Evolutionary conservation across 2,329 filamentous ascomycete species (phyloP).

Genomic region (Blastomyces gilchristii): DNA sequence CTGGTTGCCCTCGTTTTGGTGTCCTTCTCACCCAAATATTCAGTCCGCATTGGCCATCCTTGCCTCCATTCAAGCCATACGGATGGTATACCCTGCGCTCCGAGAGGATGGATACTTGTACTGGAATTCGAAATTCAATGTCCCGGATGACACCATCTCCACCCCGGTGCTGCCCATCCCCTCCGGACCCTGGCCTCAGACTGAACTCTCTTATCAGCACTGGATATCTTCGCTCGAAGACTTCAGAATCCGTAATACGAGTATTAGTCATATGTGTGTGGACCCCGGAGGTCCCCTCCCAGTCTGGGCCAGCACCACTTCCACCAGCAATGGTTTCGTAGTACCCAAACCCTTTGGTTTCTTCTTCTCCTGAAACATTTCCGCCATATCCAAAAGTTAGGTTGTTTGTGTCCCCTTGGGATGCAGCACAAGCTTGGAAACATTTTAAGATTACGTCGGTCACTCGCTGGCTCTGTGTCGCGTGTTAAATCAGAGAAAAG

Average conservation of each 20-base stretch:
- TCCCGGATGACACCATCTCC: constrained; percentile 69
- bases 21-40: constrained; percentile 77
- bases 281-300: constrained; percentile 66
- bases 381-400: constrained; percentile 68
- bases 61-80: constrained; percentile 71
- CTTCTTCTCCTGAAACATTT: constrained; percentile 45
- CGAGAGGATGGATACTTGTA: constrained; percentile 66
- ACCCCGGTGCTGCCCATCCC: constrained; percentile 55
- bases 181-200: constrained; percentile 53
- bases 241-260: constrained; percentile 68
- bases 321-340: constrained; percentile 78
- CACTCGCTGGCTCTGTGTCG: constrained; percentile 51
- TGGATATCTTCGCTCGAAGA: constrained; percentile 68
- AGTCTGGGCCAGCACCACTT: constrained; percentile 59
- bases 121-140: constrained; percentile 68
- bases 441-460: constrained; percentile 69
- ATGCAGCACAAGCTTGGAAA: constrained; percentile 64
- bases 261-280: constrained; percentile 84
- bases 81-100: constrained; percentile 63
- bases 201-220: constrained; percentile 62
- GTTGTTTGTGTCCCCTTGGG: constrained; percentile 69
- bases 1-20: constrained; percentile 31
- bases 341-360: constrained; percentile 60
- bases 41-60: constrained; percentile 62
- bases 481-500: not conserved